phyloP scores from a whole-genome alignment of 331 rosid genomes.

The Cydonia oblonga region DNA sequence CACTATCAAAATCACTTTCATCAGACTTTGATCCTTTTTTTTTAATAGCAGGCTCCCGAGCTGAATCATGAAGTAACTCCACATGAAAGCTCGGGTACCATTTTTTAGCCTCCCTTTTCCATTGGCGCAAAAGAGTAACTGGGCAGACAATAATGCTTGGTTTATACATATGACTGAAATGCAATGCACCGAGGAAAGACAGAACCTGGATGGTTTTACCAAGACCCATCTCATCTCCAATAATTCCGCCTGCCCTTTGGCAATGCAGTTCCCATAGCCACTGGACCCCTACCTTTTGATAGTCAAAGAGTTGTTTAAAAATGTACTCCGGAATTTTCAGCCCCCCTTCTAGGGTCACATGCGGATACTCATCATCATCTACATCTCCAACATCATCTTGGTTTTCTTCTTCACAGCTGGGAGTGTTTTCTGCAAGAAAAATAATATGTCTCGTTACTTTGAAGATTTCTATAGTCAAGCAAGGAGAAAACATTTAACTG shows the following conservation, averaged over 20 bases:
- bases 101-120: conserved; percentile 89
- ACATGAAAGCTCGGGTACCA: conserved; percentile 82
- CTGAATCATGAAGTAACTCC: conserved; percentile 85
- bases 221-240: conserved; percentile 99
- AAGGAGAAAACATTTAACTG: neutral
- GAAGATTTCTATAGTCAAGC: neutral
- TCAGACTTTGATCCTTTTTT: conserved; percentile 51
- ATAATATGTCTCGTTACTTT: neutral
- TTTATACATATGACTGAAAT: conserved; percentile 81
- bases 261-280: conserved; percentile 99
- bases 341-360: conserved; percentile 79
- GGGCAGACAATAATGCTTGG: conserved; percentile 90
- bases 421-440: conserved; percentile 45
- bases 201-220: conserved; percentile 93
- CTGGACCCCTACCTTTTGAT: conserved; percentile 93
- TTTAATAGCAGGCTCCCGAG: conserved; percentile 43
- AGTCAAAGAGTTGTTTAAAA: conserved; percentile 75
- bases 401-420: conserved; percentile 46
- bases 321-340: conserved; percentile 59
- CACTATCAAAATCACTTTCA: conserved; percentile 59
- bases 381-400: conserved; percentile 35
- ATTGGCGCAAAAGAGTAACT: conserved; percentile 83
- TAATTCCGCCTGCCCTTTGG: conserved; percentile 96
- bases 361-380: conserved; percentile 40
- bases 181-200: conserved; percentile 86